phyloP scores from a whole-genome alignment of 495 filamentous ascomycete species.

The Xylaria nigripes region DNA sequence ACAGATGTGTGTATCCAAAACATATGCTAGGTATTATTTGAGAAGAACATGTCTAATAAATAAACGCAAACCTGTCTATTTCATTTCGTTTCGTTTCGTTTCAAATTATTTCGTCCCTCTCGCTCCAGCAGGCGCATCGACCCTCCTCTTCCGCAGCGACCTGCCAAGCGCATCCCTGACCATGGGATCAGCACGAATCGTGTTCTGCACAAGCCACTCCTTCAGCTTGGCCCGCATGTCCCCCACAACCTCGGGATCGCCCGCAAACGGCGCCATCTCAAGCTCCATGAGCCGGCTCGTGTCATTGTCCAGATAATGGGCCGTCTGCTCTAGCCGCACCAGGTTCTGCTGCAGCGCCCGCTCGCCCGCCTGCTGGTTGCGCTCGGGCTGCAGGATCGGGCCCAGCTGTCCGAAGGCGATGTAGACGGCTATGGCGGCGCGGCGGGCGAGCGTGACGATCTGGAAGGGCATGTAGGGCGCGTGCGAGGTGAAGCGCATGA shows the following conservation, averaged over 20 bases:
- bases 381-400: conserved; percentile 46
- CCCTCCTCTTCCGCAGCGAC: conserved; percentile 50
- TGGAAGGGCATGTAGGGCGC: conserved; percentile 82
- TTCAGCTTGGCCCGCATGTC: conserved; percentile 57
- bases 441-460: conserved; percentile 66
- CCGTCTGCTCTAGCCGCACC: conserved; percentile 46
- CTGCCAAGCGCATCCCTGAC: conserved; percentile 65
- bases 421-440: conserved; percentile 68
- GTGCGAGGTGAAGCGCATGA: conserved; percentile 42
- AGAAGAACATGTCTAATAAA: no score
- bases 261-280: conserved; percentile 75
- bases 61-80: no score
- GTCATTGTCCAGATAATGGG: conserved; percentile 55
- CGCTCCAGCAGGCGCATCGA: conserved; percentile 48
- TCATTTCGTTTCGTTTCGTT: no score
- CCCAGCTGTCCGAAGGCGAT: conserved; percentile 85
- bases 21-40: no score
- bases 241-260: conserved; percentile 53
- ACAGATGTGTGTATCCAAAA: no score
- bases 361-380: conserved; percentile 28
- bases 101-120: conserved; percentile 36
- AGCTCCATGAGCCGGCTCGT: conserved; percentile 59
- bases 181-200: conserved; percentile 62
- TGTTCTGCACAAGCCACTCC: conserved; percentile 70
- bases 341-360: conserved; percentile 39